Conservation (phyloP, 176 grass and related monocot genomes). For the Oryza glumipatula region DNA sequence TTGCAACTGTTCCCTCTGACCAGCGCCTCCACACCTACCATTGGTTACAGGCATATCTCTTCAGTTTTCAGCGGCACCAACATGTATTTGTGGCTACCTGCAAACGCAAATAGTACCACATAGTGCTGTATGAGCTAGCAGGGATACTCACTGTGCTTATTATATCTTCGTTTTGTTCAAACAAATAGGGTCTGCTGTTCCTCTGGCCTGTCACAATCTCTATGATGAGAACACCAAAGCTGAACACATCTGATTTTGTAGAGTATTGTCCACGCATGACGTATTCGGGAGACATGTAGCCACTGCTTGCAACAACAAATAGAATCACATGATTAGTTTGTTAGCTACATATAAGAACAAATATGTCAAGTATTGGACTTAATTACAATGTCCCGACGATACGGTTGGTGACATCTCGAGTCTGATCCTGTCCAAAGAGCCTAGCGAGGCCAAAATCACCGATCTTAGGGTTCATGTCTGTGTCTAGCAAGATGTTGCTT, state of each 20-base stretch:
- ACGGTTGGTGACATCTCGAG: conserved; percentile 32
- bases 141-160: conserved; percentile 43
- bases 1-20: conserved; percentile 37
- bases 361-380: too few relatives aligned
- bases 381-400: conserved; percentile 48
- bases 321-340: too few relatives aligned
- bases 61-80: not conserved
- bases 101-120: not conserved
- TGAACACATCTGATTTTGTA: conserved; percentile 62
- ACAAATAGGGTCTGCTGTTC: not conserved
- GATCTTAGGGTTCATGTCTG: conserved; percentile 47
- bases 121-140: not conserved
- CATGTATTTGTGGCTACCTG: not conserved
- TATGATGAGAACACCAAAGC: conserved; percentile 58
- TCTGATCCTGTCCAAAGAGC: conserved; percentile 45
- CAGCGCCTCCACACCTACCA: conserved; percentile 59
- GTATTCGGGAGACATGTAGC: conserved; percentile 53
- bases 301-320: conserved; percentile 2
- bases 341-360: too few relatives aligned
- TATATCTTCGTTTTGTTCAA: conserved; percentile 48
- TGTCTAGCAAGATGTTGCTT: conserved; percentile 40
- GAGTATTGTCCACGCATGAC: conserved; percentile 62
- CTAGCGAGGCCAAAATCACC: conserved; percentile 49
- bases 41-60: not conserved
- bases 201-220: conserved; percentile 56